Evolutionary conservation across 805 yeast genomes (phyloP), one percentile per base, ranked within the genome.

Genomic region (Candida sithepensis): DNA sequence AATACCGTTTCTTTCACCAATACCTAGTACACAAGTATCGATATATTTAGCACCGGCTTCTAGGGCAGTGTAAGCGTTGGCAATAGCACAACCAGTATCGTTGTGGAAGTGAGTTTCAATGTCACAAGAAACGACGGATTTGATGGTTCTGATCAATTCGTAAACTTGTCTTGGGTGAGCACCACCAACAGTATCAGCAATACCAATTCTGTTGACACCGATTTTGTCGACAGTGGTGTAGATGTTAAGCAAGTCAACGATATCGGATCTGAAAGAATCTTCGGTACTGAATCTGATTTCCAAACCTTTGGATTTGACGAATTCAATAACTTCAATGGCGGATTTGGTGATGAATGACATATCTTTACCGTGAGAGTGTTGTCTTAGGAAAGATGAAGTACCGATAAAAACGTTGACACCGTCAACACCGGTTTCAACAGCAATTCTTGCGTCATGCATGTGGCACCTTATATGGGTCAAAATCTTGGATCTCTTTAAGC

Each of bases 131-230:
- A 78, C 82, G 21, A 78, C 81, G 0, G 80, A 72, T 61, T 74
- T 78, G 58, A 78, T 70, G 18, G 83, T 78, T 66, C 76, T 75
- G 52, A 78, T 80, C 59, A 78, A 71, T 62, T 78, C 82, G 59
- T 76, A 78, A 39, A 78, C 83, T 61, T 78, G 84, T 71, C 83
- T 73, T 54, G 82, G 82, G 65, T 78, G 77, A 45, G 83, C 84
- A 62, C 84, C 78, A 48, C 84, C 84, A 49, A 78, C 82, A 41
- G 84, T 78, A 65, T 78, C 84, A 43, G 84, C 82, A 63, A 78
- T 78, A 65, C 84, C 84, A 44, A 78, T 80, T 70, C 84, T 72
- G 65, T 78, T 73, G 32, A 78, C 84, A 47, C 84, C 84, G 45
- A 78, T 76, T 63, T 78, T 78, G 64, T 77, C 81, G 46, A 78